Base-by-base conservation (phyloP, 495 filamentous ascomycete genomes). In the Hypomontagnella submonticulosa region DNA sequence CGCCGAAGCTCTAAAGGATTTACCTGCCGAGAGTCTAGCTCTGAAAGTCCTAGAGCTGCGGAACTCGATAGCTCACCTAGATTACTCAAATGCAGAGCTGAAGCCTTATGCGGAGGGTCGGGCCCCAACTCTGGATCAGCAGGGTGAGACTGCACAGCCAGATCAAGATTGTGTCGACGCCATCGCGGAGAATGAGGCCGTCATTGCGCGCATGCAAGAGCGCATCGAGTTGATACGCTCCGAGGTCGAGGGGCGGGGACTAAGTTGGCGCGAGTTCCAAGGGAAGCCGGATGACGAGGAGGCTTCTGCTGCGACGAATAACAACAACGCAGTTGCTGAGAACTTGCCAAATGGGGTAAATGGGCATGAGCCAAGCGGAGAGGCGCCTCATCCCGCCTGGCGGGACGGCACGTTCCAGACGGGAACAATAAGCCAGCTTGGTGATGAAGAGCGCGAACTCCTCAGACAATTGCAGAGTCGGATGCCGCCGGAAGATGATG, bases 41-140 rank as follows among this genome's bases (percentile, higher is more conserved):
- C 78, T 86, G 75, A 97, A 97, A 81, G 87, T 88, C 64, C 83
- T 87, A 65, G 93, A 97, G 73, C 80, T 97, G 38, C 87, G 84
- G 72, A 96, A 96, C 81, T 88, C 84, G 51, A 91, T 95, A 73
- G 80, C 85, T 7, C 93, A 97, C 73, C 89, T 97, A 16, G 81
- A 87, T 55, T 86, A 87, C 76, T 92, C 89, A 19, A 96, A 96
- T 77, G 78, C 81, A 48, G 86, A 94, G 75, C 80, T 94, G 37
- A 78, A 81, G 34, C 82, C 83, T 11, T 93, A 85, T 69, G 85
- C 85, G 41, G 71, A 77, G 7, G 78, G 76, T 27, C 63, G 43
- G 11, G 64, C 59, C 1, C 42, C 63, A 9, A 56, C 74, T 1
- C 53, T 76, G 9, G 63, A 61, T 7, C 57, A 57, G 30, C 49